phyloP scores from a whole-genome alignment of 768 basidiomycete genomes.

The Vararia minispora region DNA sequence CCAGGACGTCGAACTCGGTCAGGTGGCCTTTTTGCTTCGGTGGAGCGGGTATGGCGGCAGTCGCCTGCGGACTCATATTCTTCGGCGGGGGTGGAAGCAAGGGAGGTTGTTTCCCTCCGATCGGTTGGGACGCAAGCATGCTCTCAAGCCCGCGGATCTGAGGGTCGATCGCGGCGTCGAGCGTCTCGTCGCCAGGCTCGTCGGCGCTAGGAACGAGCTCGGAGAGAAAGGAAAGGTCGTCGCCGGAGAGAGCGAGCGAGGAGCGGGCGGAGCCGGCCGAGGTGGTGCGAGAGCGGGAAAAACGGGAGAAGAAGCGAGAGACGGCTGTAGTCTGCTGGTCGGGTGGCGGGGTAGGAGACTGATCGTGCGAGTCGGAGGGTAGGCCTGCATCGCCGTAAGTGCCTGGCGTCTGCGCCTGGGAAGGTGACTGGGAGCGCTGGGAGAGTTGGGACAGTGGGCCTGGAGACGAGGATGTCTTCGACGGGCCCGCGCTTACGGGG shows the following conservation, averaged over 20 bases:
- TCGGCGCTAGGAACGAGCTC: constrained; percentile 48
- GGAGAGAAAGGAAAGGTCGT: constrained; percentile 75
- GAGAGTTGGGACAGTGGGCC: not conserved
- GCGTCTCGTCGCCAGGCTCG: constrained; percentile 28
- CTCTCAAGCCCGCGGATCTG: constrained; percentile 28
- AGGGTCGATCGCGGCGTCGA: constrained; percentile 22
- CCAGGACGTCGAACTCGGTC: constrained; percentile 1
- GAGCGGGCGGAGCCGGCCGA: constrained; percentile 27
- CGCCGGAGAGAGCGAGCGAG: constrained; percentile 61
- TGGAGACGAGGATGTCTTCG: too few species aligned
- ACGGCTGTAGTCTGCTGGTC: constrained; percentile 43
- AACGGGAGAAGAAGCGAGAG: constrained; percentile 72
- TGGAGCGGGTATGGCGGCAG: too few species aligned
- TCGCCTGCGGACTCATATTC: constrained; percentile 1
- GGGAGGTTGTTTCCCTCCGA: constrained; percentile 17
- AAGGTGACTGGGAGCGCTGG: not conserved
- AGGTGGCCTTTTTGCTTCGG: too few species aligned
- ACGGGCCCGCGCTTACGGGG: too few species aligned
- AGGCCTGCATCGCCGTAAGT: constrained; percentile 12
- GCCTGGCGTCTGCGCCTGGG: constrained; percentile 5
- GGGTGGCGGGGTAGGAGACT: constrained; percentile 13
- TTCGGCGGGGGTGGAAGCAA: constrained; percentile 8
- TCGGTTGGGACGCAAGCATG: constrained; percentile 29
- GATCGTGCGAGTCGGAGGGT: constrained; percentile 1
- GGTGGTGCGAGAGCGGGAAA: constrained; percentile 42